Base-by-base conservation (phyloP, 2,329 filamentous ascomycete genomes). In the Tolypocladium ophioglossoides region DNA sequence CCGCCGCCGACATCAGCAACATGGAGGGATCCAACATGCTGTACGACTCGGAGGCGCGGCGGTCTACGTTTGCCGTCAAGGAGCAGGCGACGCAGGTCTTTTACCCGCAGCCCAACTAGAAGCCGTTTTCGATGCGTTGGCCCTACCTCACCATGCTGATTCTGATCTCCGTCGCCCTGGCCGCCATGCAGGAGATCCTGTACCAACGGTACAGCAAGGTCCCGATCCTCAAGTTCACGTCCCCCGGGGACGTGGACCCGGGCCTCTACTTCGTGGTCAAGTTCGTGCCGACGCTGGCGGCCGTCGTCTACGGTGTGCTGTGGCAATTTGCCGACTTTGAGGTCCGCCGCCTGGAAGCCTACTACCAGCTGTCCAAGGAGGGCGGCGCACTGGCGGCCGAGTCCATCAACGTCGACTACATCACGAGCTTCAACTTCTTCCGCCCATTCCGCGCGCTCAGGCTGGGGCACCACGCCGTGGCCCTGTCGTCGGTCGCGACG, bases 361-460 rank as follows among this genome's bases (percentile, higher is more conserved):
- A 80, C 61, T 84, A 85, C 59, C 83, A 86, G 64, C 72, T 87
- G 51, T 85, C 82, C 3, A 80, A 76, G 57, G 71, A 76, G 3
- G 75, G 74, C 3, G 84, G 84, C 16, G 82, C 84, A 1, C 68
- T 83, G 22, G 84, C 83, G 0, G 78, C 78, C 40, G 79, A 83
- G 63, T 87, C 83, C 0, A 78, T 90, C 62, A 89, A 89, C 58
- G 84, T 87, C 57, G 84, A 89, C 66, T 90, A 90, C 56, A 76
- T 87, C 47, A 88, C 85, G 6, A 78, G 82, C 60, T 80, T 85
- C 70, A 83, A 78, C 61, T 82, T 87, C 62, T 68, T 85, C 40
- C 77, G 84, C 2, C 86, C 86, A 0, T 67, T 89, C 5, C 74
- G 78, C 48, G 85, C 86, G 1, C 62, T 88, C 3, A 74, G 73